Evolutionary conservation across 352 stramenopile species (phyloP).

Genomic region (Halophytophthora polymorphica): DNA sequence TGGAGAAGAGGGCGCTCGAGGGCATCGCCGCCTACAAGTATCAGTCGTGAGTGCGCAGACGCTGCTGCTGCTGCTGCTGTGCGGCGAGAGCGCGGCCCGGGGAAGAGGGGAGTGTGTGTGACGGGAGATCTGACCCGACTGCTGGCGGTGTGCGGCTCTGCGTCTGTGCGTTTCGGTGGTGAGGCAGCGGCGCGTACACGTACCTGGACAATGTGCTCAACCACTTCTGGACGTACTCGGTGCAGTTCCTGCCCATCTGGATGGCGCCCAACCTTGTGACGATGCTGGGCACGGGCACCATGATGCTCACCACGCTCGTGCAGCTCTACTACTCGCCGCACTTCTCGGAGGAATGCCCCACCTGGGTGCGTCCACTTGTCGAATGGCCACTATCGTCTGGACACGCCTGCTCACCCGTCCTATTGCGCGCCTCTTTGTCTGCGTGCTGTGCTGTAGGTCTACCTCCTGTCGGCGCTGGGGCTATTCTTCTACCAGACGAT

Average conservation of each 20-base stretch:
- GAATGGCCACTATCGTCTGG: background rate
- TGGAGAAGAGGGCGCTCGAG: slow-evolving; percentile 73
- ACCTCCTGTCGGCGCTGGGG: slow-evolving; percentile 66
- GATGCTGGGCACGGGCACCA: slow-evolving; percentile 78
- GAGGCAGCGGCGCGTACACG: slow-evolving; percentile 77
- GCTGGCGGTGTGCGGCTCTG: background rate
- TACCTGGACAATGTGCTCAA: slow-evolving; percentile 87
- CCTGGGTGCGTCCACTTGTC: slow-evolving; percentile 36
- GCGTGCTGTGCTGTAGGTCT: slow-evolving; percentile 32
- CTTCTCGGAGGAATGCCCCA: slow-evolving; percentile 54
- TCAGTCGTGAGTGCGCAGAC: slow-evolving; percentile 63
- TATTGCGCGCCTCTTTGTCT: slow-evolving; percentile 1
- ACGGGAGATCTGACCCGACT: background rate
- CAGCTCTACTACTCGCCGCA: slow-evolving; percentile 76
- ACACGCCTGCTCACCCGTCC: background rate
- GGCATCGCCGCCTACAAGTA: slow-evolving; percentile 88
- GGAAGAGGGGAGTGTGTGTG: background rate
- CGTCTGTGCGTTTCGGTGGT: slow-evolving; percentile 4
- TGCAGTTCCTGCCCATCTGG: slow-evolving; percentile 81
- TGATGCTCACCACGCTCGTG: slow-evolving; percentile 76
- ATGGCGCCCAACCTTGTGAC: slow-evolving; percentile 92
- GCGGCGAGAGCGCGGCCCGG: too few relatives aligned
- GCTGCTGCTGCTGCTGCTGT: too few relatives aligned
- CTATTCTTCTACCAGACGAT: slow-evolving; percentile 96
- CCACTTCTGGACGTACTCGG: slow-evolving; percentile 84